A percentile compares a stretch with the other conserved stretches of the same genome.
Evolutionary conservation across 2,329 filamentous ascomycete genomes (phyloP).

Genomic region (Pseudopithomyces chartarum): DNA sequence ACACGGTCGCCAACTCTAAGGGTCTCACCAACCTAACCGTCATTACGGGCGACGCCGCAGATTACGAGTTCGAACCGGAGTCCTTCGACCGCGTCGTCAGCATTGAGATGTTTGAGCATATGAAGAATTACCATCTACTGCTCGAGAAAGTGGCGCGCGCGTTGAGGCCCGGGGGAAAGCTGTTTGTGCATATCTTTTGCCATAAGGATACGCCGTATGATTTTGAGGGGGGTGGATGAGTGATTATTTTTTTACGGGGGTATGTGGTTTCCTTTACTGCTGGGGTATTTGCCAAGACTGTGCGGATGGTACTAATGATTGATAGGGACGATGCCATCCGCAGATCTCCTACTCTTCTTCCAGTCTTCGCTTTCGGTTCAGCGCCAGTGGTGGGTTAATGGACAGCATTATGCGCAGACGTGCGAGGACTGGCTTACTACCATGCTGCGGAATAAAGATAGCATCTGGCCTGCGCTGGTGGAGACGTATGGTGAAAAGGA

Average conservation of each 20-base stretch:
- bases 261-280: conserved; percentile 50
- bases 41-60: conserved; percentile 69
- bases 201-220: conserved; percentile 71
- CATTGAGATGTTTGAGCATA: conserved; percentile 76
- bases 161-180: conserved; percentile 66
- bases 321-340: conserved; percentile 61
- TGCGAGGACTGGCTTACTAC: conserved; percentile 71
- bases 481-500: conserved; percentile 69
- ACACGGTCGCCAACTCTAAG: conserved; percentile 60
- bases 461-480: conserved; percentile 67
- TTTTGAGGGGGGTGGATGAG: conserved; percentile 78
- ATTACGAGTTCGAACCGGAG: conserved; percentile 65
- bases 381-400: conserved; percentile 74
- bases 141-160: conserved; percentile 66
- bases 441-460: conserved; percentile 63
- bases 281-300: too few species aligned
- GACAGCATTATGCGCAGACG: conserved; percentile 70
- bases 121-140: conserved; percentile 75
- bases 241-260: conserved; percentile 73
- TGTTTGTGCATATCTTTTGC: conserved; percentile 72
- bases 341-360: conserved; percentile 70
- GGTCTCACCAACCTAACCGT: conserved; percentile 65
- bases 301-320: not conserved
- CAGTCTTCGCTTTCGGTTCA: conserved; percentile 65
- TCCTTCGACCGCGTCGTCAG: conserved; percentile 69